Base-by-base conservation (phyloP, 2,329 filamentous ascomycete species). In the Bimuria novae-zelandiae region DNA sequence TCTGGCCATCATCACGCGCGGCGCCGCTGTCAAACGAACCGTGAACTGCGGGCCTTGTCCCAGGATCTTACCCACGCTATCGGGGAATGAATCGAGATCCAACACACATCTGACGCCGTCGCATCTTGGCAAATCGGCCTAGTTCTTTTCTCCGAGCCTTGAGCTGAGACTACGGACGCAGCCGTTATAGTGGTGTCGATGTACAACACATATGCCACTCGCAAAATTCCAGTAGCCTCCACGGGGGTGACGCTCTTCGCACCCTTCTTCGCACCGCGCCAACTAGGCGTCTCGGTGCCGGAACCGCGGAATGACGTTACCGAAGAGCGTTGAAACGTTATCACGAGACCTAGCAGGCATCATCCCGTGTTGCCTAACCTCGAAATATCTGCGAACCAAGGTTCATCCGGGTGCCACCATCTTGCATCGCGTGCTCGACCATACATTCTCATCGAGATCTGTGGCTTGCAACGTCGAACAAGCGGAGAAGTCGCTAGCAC, bases 391-490 rank as follows among this genome's bases (percentile, higher is more conserved):
- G 46, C 37, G 44, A 36, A 47, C 45, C 51, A 49, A 36, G 43
- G 55, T 53, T 52, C 36, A 43, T 44, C 37, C 21, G 47, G 32
- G 43, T 55, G 43, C 48, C 54, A 55, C 55, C n/a, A 43, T 53
- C 35, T 40, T 46, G 50, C 48, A 53, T 25, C 47, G 25, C 48
- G 14, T 47, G 37, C 41, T 37, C 21, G 27, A 39, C 37, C 36
- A 37, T 22, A 21, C 23, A 39, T 35, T 35, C 23, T 21, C 48
- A 29, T 25, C 51, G 30, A 49, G 51, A 63, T 61, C 55, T 52
- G 61, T 65, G 65, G 64, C 65, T 64, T 63, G 55, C 56, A 66
- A 65, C 66, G 63, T 65, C 56, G 62, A 67, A 64, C 63, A 60
- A 52, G 57, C 55, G 47, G 53, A 54, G 54, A 59, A 55, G 22